Conservation (phyloP, 768 basidiomycete species). For the Gyrodon lividus region DNA sequence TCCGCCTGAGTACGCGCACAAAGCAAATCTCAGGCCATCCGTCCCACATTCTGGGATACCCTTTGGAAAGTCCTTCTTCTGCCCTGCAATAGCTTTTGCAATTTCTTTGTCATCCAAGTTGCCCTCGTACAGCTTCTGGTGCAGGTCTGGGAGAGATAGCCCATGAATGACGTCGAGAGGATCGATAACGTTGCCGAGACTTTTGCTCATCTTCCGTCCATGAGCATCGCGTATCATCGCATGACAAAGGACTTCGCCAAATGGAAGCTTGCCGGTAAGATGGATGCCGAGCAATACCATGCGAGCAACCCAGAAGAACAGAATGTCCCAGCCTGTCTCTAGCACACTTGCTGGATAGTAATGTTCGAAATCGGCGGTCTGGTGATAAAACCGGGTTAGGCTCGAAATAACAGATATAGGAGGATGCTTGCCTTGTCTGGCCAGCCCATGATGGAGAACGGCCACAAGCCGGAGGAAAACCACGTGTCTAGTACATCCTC, state of each 20-base stretch:
- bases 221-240: constrained; percentile 99
- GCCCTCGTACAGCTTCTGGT: constrained; percentile 83
- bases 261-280: constrained; percentile 89
- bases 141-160: constrained; percentile 71
- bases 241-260: constrained; percentile 94
- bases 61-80: constrained; percentile 99
- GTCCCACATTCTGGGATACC: constrained; percentile 99
- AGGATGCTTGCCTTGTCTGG: constrained; percentile 68
- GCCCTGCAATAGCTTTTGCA: constrained; percentile 83
- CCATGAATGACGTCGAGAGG: constrained; percentile 95
- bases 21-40: constrained; percentile 91
- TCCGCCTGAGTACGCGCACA: constrained; percentile 91
- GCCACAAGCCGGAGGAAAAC: constrained; percentile 98
- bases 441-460: constrained; percentile 97
- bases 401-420: not conserved
- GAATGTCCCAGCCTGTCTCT: constrained; percentile 98
- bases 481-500: constrained; percentile 98
- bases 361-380: constrained; percentile 74
- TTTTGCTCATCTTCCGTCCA: constrained; percentile 98
- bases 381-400: constrained; percentile 1
- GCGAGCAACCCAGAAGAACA: constrained; percentile 99
- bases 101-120: constrained; percentile 95
- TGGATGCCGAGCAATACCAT: constrained; percentile 94
- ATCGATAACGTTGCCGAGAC: constrained; percentile 96
- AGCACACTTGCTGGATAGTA: constrained; percentile 92